Evolutionary conservation across 2,329 filamentous ascomycete genomes (phyloP).

Genomic region (Pestalotiopsis sp.): DNA sequence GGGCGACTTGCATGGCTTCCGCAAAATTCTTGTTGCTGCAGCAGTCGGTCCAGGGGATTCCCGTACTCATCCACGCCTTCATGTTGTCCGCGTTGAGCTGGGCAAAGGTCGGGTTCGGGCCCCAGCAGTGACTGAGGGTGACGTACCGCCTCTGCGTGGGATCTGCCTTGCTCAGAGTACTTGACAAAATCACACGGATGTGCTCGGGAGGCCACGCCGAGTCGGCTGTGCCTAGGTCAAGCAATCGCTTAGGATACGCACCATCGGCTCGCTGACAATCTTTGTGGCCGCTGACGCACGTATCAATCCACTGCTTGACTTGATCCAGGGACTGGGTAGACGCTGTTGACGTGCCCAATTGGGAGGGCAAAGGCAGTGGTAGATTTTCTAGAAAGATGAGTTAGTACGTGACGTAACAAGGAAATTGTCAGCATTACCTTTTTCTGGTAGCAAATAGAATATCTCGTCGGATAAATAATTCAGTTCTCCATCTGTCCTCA

Average conservation of each 20-base stretch:
- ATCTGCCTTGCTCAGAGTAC: not conserved
- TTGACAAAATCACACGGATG: not conserved
- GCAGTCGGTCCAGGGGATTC: not conserved
- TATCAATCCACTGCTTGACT: not conserved
- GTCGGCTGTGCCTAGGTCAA: not conserved
- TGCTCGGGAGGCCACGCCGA: not conserved
- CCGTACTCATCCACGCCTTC: not conserved
- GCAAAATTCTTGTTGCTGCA: slow-evolving; percentile 7
- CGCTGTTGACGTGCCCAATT: not conserved
- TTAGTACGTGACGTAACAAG: not conserved
- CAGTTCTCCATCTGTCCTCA: not conserved
- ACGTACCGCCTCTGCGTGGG: not conserved
- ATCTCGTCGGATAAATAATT: not conserved
- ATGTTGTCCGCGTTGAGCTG: not conserved
- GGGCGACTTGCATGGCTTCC: not conserved
- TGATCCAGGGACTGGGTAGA: not conserved
- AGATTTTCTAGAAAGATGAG: not conserved
- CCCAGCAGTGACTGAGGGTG: slow-evolving; percentile 10
- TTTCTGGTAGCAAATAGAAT: not conserved
- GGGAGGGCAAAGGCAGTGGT: not conserved
- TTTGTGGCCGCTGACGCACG: not conserved
- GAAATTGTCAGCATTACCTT: not conserved
- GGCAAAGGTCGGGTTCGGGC: not conserved
- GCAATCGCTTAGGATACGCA: not conserved
- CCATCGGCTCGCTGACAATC: not conserved